Evolutionary conservation across 371 early-diverging fungal genomes (phyloP).

Genomic region (Mortierella sp.): DNA sequence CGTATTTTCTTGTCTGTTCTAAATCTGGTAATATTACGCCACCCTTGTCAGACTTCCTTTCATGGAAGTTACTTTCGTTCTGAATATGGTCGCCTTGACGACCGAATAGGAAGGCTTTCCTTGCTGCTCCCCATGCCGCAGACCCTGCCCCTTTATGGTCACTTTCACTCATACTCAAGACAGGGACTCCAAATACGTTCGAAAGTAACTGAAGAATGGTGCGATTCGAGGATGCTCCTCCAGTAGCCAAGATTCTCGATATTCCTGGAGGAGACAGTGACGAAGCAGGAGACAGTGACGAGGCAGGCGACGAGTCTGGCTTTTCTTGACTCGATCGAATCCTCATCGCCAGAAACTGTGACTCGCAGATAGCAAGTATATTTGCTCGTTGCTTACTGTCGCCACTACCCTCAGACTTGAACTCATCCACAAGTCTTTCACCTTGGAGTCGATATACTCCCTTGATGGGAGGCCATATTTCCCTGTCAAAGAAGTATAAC

Average conservation of each 20-base stretch:
- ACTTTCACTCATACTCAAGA: conserved; percentile 58
- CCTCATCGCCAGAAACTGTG: conserved; percentile 83
- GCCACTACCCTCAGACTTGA: conserved; percentile 34
- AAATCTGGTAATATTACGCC: conserved; percentile 13
- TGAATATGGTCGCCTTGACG: neutral
- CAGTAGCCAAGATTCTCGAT: conserved; percentile 73
- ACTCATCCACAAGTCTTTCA: conserved; percentile 64
- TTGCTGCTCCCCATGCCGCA: conserved; percentile 57
- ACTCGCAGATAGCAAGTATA: conserved; percentile 78
- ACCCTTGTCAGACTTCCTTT: conserved; percentile 20
- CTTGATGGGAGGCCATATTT: conserved; percentile 81
- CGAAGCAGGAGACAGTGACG: neutral
- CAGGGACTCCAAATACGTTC: conserved; percentile 77
- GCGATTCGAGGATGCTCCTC: conserved; percentile 80
- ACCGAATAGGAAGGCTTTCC: conserved; percentile 47
- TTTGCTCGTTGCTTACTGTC: conserved; percentile 54
- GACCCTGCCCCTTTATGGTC: conserved; percentile 40
- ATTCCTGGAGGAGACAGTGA: conserved; percentile 25
- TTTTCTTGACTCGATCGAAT: conserved; percentile 22
- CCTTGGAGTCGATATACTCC: conserved; percentile 77
- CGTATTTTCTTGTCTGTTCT: conserved; percentile 26
- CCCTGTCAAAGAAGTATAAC: conserved; percentile 80
- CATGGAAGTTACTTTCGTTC: neutral
- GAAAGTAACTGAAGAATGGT: conserved; percentile 72
- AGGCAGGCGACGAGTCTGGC: neutral